phyloP scores from a whole-genome alignment of 78 protist species.

The Tieghemostelium lacteum region DNA sequence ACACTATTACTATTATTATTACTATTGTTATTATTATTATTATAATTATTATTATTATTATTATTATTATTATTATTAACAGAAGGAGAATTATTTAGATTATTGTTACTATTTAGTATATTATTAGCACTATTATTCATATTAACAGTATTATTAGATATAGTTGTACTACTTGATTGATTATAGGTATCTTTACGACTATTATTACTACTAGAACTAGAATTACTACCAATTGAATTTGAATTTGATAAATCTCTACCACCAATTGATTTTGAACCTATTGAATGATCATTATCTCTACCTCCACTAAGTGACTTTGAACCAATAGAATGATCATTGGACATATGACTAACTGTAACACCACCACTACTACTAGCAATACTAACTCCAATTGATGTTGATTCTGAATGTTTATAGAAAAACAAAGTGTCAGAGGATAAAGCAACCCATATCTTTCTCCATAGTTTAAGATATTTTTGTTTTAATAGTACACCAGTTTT shows the following conservation, averaged over 20 bases:
- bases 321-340: no score
- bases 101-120: no score
- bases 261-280: no score
- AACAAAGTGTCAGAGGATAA: constrained; percentile 44
- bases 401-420: constrained; percentile 25
- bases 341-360: constrained; percentile 29
- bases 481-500: constrained; percentile 51
- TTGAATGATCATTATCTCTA: no score
- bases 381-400: not conserved
- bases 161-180: not conserved
- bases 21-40: constrained; percentile 7
- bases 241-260: no score
- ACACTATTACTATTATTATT: no score
- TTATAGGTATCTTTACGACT: no score
- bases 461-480: constrained; percentile 42
- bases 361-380: constrained; percentile 33
- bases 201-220: not conserved
- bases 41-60: not conserved
- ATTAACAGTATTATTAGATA: not conserved
- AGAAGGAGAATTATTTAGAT: not conserved
- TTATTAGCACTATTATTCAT: not conserved
- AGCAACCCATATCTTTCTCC: constrained; percentile 61
- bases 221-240: not conserved
- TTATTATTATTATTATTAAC: not conserved
- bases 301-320: no score